Conservation (phyloP, 169 alveolate species). For the Eimeria maxima region DNA sequence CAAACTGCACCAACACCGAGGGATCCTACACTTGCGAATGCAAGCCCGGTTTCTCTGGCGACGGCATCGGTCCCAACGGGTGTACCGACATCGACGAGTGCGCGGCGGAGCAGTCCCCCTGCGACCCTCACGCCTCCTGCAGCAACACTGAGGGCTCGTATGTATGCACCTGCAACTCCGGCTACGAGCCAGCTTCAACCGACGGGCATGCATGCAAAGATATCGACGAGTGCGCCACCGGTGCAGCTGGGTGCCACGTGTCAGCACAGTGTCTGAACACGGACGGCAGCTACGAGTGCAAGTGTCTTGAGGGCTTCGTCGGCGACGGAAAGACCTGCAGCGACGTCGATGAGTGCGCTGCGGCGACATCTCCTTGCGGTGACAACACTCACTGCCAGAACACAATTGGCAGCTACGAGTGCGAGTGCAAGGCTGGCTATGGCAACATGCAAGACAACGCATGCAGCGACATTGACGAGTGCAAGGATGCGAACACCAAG, state of each 20-base stretch:
- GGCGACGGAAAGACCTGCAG: slow-evolving; percentile 79
- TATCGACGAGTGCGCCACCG: slow-evolving; percentile 84
- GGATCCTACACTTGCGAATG: slow-evolving; percentile 87
- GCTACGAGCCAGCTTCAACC: slow-evolving; percentile 3
- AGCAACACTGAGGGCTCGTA: slow-evolving; percentile 86
- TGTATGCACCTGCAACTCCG: slow-evolving; percentile 85
- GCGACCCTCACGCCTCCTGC: slow-evolving; percentile 85
- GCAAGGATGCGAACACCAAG: slow-evolving; percentile 59
- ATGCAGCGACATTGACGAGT: slow-evolving; percentile 87
- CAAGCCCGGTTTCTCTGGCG: slow-evolving; percentile 83
- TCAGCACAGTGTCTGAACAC: slow-evolving; percentile 81
- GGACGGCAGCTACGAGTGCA: slow-evolving; percentile 84
- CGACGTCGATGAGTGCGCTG: slow-evolving; percentile 87
- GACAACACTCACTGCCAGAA: slow-evolving; percentile 79
- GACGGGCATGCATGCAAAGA: slow-evolving; percentile 79
- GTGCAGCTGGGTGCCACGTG: too few relatives aligned
- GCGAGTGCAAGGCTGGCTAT: slow-evolving; percentile 86
- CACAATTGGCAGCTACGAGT: slow-evolving; percentile 85
- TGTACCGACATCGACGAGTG: slow-evolving; percentile 85
- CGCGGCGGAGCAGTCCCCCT: slow-evolving; percentile 27
- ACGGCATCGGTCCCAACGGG: slow-evolving; percentile 70
- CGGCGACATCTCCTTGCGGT: slow-evolving; percentile 51
- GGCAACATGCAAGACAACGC: neutral
- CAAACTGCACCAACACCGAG: slow-evolving; percentile 85
- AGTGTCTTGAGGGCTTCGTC: slow-evolving; percentile 83